Evolutionary conservation across 495 filamentous ascomycete genomes (phyloP).

Genomic region (Trichoderma erinaceum): DNA sequence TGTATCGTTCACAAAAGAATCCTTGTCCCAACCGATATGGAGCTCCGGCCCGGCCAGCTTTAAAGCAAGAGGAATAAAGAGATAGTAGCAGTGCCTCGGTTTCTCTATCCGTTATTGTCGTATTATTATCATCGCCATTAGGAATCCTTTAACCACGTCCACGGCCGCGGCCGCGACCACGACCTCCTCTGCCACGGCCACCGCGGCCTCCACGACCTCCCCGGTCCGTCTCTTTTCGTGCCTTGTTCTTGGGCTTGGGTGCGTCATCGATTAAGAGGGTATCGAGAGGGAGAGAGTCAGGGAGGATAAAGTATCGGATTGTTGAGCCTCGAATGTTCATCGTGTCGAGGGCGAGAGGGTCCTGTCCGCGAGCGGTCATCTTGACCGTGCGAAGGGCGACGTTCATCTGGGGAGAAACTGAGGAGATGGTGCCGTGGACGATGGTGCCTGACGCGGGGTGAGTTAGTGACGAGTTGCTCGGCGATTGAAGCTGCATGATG

Average conservation of each 20-base stretch:
- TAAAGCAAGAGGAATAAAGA: neutral
- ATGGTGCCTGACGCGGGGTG: constrained; percentile 64
- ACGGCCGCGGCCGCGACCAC: constrained; percentile 56
- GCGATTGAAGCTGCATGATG: neutral
- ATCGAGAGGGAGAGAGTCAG: constrained; percentile 89
- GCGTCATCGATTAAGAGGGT: constrained; percentile 92
- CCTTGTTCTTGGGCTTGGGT: constrained; percentile 99
- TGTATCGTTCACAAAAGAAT: constrained; percentile 3
- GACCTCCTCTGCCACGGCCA: constrained; percentile 53
- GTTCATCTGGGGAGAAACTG: constrained; percentile 96
- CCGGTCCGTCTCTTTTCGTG: constrained; percentile 73
- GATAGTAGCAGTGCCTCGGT: neutral
- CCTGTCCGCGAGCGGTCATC: constrained; percentile 83
- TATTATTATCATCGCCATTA: constrained; percentile 20
- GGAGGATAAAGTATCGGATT: constrained; percentile 89
- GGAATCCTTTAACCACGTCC: constrained; percentile 58
- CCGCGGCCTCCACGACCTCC: constrained; percentile 54
- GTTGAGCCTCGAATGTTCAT: constrained; percentile 94
- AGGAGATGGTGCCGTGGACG: constrained; percentile 89
- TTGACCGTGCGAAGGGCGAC: constrained; percentile 88
- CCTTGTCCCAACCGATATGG: neutral
- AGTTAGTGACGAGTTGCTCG: constrained; percentile 1
- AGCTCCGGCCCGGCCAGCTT: neutral
- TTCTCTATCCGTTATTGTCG: neutral
- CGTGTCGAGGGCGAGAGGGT: constrained; percentile 80